phyloP scores from a whole-genome alignment of 2,329 filamentous ascomycete species.

The Dactylonectria estremocensis region DNA sequence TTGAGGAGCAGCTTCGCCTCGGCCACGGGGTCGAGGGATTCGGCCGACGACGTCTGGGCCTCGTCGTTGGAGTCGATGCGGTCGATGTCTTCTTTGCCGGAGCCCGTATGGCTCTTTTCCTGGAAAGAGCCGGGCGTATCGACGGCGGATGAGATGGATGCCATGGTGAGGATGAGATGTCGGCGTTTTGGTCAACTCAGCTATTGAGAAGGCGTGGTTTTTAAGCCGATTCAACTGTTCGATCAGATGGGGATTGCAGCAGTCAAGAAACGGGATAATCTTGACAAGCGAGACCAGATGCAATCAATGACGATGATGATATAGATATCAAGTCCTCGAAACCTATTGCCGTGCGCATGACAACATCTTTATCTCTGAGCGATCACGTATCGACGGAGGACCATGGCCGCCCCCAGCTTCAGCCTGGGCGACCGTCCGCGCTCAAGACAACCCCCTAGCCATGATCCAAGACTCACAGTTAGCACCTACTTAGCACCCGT shows the following conservation, averaged over 20 bases:
- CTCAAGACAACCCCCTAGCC: neutral
- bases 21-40: constrained; percentile 45
- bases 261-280: no score
- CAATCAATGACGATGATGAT: neutral
- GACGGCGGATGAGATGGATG: constrained; percentile 6
- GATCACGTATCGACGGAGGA: neutral
- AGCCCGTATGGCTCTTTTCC: neutral
- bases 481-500: no score
- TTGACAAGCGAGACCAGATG: neutral
- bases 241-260: neutral
- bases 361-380: neutral
- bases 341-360: neutral
- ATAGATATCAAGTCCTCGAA: neutral
- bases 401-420: neutral
- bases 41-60: neutral
- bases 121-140: neutral
- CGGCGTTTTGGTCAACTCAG: neutral
- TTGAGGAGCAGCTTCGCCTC: constrained; percentile 52
- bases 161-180: neutral
- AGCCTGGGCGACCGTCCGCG: neutral
- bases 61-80: neutral
- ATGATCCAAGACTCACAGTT: neutral
- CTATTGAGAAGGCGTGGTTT: no score
- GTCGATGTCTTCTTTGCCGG: neutral
- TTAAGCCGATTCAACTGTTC: no score